Base-by-base conservation (phyloP, 192 early-diverging fungal species). In the Spizellomyces punctatus region DNA sequence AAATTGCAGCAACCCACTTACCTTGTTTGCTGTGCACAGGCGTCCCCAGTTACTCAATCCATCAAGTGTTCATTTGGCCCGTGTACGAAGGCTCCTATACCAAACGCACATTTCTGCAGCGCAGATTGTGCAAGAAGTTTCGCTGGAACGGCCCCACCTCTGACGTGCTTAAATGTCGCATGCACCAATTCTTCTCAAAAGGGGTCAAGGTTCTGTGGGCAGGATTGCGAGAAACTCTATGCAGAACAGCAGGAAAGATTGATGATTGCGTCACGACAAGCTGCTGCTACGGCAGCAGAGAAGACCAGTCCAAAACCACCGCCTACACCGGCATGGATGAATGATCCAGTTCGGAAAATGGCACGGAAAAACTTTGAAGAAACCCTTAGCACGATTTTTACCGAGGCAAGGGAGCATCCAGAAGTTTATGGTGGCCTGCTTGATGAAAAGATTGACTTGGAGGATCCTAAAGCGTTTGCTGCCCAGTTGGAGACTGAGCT, bases 401-500 rank as follows among this genome's bases (percentile, higher is more conserved):
- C 17, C 10, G 48, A 75, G 49, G 67, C 75, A 46, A 5, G 55
- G 42, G 69, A 43, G n/a, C 58, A 58, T n/a, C 61, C 71, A 14
- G 71, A 64, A 43, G 21, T 49, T 0, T 67, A 50, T 17, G 49
- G 46, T 19, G 21, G 19, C 12, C 36, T 27, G 45, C 56, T 47
- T 17, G 58, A 58, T 42, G 71, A 64, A 14, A 64, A 52, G 36
- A 67, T 75, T 36, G 47, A 70, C 49, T 43, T 75, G 6, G 48
- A 36, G 16, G 58, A 81, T 75, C 62, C 70, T 6, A 61, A 66
- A 22, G 63, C 49, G 54, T 76, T 81, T 55, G 78, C 71, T 10
- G 62, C 55, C 7, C n/a, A 16, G 10, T 48, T 85, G 19, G 81
- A 85, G 57, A 65, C 73, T 16, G 79, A n/a, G 58, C 52, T 85